Evolutionary conservation across 371 early-diverging fungal species (phyloP), one percentile per base, ranked within the genome.

Genomic region (Zychaea mexicana): DNA sequence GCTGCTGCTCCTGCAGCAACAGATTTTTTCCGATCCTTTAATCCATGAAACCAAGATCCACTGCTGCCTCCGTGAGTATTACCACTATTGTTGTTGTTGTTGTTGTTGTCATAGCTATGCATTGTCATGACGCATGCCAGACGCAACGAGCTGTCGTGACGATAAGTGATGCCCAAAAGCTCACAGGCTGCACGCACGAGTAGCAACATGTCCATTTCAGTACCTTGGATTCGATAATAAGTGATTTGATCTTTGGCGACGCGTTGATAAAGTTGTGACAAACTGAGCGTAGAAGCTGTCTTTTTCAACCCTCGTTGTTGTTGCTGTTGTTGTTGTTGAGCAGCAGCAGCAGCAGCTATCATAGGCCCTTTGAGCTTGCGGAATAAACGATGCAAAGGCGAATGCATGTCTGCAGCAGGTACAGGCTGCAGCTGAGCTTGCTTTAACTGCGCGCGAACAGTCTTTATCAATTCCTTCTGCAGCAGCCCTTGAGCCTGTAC

Each of bases 81-180:
- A n/a, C n/a, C n/a, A n/a, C n/a, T n/a, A n/a, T n/a, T n/a, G n/a
- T n/a, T n/a, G n/a, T n/a, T n/a, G 15, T 42, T 42, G n/a, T 42
- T 42, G 39, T 45, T 31, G 15, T 17, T 19, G 26, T 53, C 62
- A 46, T 67, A 65, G 31, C 71, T 67, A 19, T 66, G 70, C 24
- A 81, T 61, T 6, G 73, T 69, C 73, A 81, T 65, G 10, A 78
- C 68, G 47, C 81, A 81, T 2, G 60, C 60, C 10, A 81, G 65
- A 15, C 67, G 74, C 13, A 64, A 58, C 28, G 52, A 52, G 12
- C 66, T 69, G 17, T 73, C 79, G 7, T 73, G 75, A 17, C 67
- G 61, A 47, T 78, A 82, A 3, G 76, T 77, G 54, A 78, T 68
- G 15, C 77, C 82, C 36, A 78, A 71, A 3, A 79, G 65, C 46